Evolutionary conservation across 2,329 filamentous ascomycete species (phyloP), one percentile per base, ranked within the genome.

Genomic region (Cladosporium sp.): DNA sequence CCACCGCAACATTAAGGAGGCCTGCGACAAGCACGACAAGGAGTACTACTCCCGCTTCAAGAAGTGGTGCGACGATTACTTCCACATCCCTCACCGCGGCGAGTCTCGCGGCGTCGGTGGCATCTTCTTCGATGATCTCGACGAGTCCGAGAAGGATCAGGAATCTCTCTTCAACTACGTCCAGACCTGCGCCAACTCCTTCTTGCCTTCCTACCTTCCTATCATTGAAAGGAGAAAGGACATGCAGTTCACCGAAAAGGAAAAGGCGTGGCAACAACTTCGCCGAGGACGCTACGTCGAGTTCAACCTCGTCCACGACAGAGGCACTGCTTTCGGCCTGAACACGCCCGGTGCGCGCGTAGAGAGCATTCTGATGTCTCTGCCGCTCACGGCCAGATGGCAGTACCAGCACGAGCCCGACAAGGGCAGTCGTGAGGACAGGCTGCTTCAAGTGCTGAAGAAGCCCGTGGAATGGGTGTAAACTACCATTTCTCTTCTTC

Each of bases 91-190:
- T 69, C 93, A 98, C 74, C 84, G 93, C 43, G 81, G 82, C 54
- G 93, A 98, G 74, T 78, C 83, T 43, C 86, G 93, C 45, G 93
- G 93, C 53, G 75, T 98, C 33, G 93, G 93, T 49, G 93, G 93
- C 50, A 97, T 98, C 71, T 98, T 98, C 81, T 98, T 98, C 66
- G 93, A 98, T 71, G 93, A 98, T 68, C 78, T 98, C 11, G 93
- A 98, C 68, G 87, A 87, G 63, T 80, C 82, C 1, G 87, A 92
- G 63, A 89, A 90, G 56, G 88, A 93, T 64, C 85, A 88, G 61
- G 91, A 97, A 68, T 88, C 90, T 60, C 81, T 91, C 0, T 97
- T 98, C 68, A 83, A 87, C 13, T 97, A 96, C 62, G 82, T 91
- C 51, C 87, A 91, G 66, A 88, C 91, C 66, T 89, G 87, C 63